Percentiles rank a stretch among this genome's conserved stretches.
These are phyloP conservation scores for Leucosporidium scottii DNA, from an alignment of 768 basidiomycete species.

Conservation along the genomic window DNA sequence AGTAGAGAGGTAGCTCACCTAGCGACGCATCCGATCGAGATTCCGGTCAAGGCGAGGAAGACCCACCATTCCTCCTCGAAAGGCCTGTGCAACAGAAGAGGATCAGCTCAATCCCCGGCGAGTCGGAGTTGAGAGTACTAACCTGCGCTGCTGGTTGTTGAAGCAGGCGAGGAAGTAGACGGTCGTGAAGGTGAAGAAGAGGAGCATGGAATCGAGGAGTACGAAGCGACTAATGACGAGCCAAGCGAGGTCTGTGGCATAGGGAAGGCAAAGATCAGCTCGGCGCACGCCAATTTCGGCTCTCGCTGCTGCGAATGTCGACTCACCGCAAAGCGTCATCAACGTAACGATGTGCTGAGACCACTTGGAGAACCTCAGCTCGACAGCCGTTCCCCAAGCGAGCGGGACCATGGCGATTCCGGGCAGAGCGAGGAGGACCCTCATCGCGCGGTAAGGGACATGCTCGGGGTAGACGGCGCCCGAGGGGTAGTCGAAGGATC, in stretches of 20 bases:
- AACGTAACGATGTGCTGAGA: constrained; percentile 85
- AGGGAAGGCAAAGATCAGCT: not conserved
- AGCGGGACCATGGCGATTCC: constrained; percentile 93
- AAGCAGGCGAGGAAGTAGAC: constrained; percentile 92
- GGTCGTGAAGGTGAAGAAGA: constrained; percentile 97
- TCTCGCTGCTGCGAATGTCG: constrained; percentile 1
- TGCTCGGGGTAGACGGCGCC: constrained; percentile 72
- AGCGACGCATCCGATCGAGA: constrained; percentile 90
- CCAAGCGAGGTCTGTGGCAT: constrained; percentile 91
- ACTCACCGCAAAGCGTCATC: constrained; percentile 84
- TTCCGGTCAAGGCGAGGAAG: constrained; percentile 87
- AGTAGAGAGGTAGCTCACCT: constrained; percentile 50
- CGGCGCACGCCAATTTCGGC: not conserved
- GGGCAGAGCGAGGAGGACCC: constrained; percentile 87
- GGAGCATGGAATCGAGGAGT: constrained; percentile 94
- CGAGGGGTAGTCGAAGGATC: constrained; percentile 87
- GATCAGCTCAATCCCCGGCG: not conserved
- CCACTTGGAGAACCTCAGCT: constrained; percentile 82
- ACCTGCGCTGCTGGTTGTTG: constrained; percentile 94
- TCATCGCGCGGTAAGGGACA: constrained; percentile 90
- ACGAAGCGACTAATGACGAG: constrained; percentile 94
- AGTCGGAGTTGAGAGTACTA: constrained; percentile 40
- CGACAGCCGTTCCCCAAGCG: constrained; percentile 92
- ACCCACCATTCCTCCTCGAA: constrained; percentile 97
- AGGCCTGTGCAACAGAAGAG: constrained; percentile 50